phyloP scores from a whole-genome alignment of 2,329 filamentous ascomycete genomes.

The Sarocladiaceae sp. region DNA sequence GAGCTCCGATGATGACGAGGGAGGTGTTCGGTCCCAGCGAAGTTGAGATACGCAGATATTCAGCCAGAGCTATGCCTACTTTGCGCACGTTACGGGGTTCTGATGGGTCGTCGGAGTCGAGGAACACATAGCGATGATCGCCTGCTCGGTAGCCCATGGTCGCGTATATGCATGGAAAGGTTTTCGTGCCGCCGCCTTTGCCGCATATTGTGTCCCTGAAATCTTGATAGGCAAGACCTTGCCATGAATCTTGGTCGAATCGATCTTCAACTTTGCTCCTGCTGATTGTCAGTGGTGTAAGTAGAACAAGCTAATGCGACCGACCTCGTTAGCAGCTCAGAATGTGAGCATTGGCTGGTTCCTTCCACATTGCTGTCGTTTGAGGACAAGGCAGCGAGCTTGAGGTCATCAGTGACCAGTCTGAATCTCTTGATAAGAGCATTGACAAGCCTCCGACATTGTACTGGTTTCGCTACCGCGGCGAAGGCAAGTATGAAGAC shows the following conservation, averaged over 20 bases:
- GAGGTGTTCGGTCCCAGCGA: not conserved
- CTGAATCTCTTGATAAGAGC: not conserved
- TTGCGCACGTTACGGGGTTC: not conserved
- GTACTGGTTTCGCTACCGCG: not conserved
- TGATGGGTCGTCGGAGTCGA: slow-evolving; percentile 1
- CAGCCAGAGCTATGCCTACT: not conserved
- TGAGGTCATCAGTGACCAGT: not conserved
- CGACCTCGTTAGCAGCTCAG: not conserved
- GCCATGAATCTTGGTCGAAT: not conserved
- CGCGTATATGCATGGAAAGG: not conserved
- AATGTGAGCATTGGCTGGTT: not conserved
- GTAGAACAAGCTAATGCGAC: not conserved
- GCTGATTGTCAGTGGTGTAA: not conserved
- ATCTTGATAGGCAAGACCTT: not conserved
- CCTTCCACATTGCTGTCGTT: not conserved
- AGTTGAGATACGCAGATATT: not conserved
- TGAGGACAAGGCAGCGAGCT: too few relatives aligned
- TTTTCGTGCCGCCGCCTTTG: not conserved
- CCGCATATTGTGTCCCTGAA: not conserved
- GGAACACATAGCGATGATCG: not conserved
- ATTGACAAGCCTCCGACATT: not conserved
- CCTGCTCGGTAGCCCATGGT: not conserved
- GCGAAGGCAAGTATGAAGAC: not conserved
- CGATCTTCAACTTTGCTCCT: not conserved
- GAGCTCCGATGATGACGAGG: not conserved